Evolutionary conservation across 331 rosid genomes (phyloP).

Genomic region (Quercus lobata): DNA sequence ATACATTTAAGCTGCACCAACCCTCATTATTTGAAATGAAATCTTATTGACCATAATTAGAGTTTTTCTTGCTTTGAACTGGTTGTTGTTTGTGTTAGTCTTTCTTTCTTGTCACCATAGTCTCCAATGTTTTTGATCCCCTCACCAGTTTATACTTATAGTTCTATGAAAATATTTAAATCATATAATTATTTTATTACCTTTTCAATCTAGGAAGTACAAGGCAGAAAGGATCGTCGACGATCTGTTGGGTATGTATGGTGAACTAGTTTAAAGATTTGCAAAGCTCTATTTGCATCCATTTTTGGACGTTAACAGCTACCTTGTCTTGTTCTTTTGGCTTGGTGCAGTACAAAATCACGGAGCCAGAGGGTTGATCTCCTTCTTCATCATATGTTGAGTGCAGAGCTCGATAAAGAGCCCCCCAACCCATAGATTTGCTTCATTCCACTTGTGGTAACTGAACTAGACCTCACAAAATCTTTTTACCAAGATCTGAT

Average conservation of each 20-base stretch:
- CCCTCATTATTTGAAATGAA: not conserved
- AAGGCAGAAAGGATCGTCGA: slow-evolving; percentile 34
- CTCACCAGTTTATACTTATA: not conserved
- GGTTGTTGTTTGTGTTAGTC: not conserved
- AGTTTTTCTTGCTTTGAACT: not conserved
- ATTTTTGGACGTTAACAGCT: slow-evolving; percentile 4
- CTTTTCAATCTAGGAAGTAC: slow-evolving; percentile 43
- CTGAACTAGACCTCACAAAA: not conserved
- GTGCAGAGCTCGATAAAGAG: slow-evolving; percentile 67
- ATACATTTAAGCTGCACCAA: not conserved
- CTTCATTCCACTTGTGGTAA: slow-evolving; percentile 15
- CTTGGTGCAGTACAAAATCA: slow-evolving; percentile 70
- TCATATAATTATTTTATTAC: slow-evolving; percentile 9
- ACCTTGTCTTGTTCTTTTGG: slow-evolving; percentile 13
- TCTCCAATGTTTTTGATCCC: not conserved
- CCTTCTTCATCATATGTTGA: slow-evolving; percentile 97
- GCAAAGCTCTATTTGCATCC: not conserved
- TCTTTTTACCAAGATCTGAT: not conserved
- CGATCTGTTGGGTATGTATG: slow-evolving; percentile 63
- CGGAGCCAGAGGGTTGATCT: slow-evolving; percentile 77
- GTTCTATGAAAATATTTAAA: slow-evolving; percentile 7
- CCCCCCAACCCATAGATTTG: slow-evolving; percentile 32
- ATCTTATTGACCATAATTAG: not conserved
- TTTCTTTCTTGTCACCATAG: not conserved
- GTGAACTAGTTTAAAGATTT: slow-evolving; percentile 1